Base-by-base conservation (phyloP, 75 land plant species). In the Selaginella tamariscina region DNA sequence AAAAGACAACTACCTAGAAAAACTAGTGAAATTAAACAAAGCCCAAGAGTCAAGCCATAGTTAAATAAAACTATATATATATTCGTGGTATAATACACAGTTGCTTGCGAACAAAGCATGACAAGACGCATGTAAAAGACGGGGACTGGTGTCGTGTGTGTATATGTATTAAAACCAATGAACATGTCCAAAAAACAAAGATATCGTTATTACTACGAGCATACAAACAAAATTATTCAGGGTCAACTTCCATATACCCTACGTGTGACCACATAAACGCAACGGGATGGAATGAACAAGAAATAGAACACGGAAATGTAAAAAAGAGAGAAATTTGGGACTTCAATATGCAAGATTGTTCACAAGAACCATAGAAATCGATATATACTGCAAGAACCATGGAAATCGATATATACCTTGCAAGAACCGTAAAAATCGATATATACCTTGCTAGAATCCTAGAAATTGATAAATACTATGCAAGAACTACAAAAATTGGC, bases 221-320 rank as follows among this genome's bases (percentile, higher is more conserved):
- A 39, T 15, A 39, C 49, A 39, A 39, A 39, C 11, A 39, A 39
- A 39, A 15, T n/a, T n/a, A n/a, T n/a, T n/a, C n/a, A n/a, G n/a
- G n/a, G n/a, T n/a, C n/a, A n/a, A n/a, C n/a, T n/a, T n/a, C n/a
- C n/a, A n/a, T 39, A 15, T 39, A 5, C 49, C 5, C 5, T 39
- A 39, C 49, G 49, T 39, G 49, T n/a, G n/a, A n/a, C n/a, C n/a
- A 39, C 49, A 39, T 39, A 39, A 39, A 39, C 15, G 49, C 49
- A 15, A 39, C 5, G 49, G 49, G 15, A 39, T 39, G 49, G 49
- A 39, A 39, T 39, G 49, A 39, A 5, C 49, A 39, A 39, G 49
- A 39, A 39, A 39, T 39, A 39, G 49, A 39, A 39, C 15, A 5
- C 49, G 5, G 49, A 5, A 5, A 39, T n/a, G n/a, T n/a, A n/a